Evolutionary conservation across 805 yeast species (phyloP).

Genomic region (Cyberlindnera samutprakarnensis): DNA sequence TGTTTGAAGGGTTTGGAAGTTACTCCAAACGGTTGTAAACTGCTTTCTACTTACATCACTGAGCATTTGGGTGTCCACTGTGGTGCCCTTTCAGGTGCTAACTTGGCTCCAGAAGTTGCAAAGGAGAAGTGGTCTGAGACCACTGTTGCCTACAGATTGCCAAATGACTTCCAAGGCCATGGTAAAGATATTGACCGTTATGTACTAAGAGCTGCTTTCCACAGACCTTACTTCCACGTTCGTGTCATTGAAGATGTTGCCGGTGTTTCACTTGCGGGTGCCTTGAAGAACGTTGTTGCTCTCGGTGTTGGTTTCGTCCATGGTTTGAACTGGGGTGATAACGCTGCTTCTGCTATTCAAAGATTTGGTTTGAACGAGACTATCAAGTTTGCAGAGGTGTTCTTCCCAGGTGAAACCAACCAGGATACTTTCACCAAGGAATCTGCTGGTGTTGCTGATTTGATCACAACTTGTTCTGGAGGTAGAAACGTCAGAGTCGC

Average conservation of each 20-base stretch:
- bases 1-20: conserved; percentile 91
- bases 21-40: conserved; percentile 73
- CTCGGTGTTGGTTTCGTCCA: conserved; percentile 95
- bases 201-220: conserved; percentile 78
- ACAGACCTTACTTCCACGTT: conserved; percentile 97
- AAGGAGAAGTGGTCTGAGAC: conserved; percentile 95
- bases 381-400: conserved; percentile 74
- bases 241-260: conserved; percentile 88
- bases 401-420: conserved; percentile 48
- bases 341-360: conserved; percentile 97
- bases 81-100: conserved; percentile 97
- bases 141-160: conserved; percentile 83
- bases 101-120: conserved; percentile 96
- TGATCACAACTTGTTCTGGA: conserved; percentile 95
- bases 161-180: conserved; percentile 45
- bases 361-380: conserved; percentile 91
- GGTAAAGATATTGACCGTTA: conserved; percentile 53
- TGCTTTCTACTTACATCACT: conserved; percentile 72
- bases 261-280: conserved; percentile 95
- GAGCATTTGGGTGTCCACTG: conserved; percentile 80
- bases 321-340: conserved; percentile 98
- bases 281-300: conserved; percentile 93
- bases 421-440: conserved; percentile 81
- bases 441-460: conserved; percentile 96
- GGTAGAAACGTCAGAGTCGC: conserved; percentile 96